Evolutionary conservation across 2,329 filamentous ascomycete genomes (phyloP).

Genomic region (Penicillium sp.): DNA sequence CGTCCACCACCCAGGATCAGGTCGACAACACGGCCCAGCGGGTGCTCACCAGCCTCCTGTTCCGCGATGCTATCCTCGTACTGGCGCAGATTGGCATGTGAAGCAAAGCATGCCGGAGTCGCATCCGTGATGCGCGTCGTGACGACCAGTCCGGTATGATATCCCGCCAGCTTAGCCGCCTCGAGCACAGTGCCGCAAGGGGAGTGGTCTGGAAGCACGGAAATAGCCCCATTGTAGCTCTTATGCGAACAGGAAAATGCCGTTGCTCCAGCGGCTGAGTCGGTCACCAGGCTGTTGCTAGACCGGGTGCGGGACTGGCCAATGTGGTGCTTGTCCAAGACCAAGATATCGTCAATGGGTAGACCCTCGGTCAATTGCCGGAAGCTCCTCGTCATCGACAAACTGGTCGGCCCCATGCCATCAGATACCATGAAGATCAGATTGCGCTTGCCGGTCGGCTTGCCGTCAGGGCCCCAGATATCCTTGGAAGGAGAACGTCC

Average conservation of each 20-base stretch:
- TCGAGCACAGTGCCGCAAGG: constrained; percentile 93
- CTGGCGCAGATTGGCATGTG: constrained; percentile 75
- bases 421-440: constrained; percentile 99
- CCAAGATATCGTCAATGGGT: constrained; percentile 72
- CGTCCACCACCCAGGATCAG: constrained; percentile 90
- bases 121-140: constrained; percentile 95
- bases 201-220: constrained; percentile 77
- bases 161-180: constrained; percentile 88
- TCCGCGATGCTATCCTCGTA: constrained; percentile 91
- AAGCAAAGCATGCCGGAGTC: constrained; percentile 91
- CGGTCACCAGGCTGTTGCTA: constrained; percentile 81
- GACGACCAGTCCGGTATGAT: constrained; percentile 89
- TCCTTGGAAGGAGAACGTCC: constrained; percentile 27
- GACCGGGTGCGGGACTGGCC: constrained; percentile 87
- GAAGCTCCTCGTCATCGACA: constrained; percentile 84
- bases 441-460: constrained; percentile 73
- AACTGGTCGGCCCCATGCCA: constrained; percentile 93
- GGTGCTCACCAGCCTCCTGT: constrained; percentile 87
- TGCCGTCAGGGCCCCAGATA: constrained; percentile 42
- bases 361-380: constrained; percentile 74
- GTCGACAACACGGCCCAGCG: constrained; percentile 84
- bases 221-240: constrained; percentile 96
- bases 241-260: constrained; percentile 92
- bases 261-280: constrained; percentile 95
- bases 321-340: constrained; percentile 85